These are phyloP conservation scores for Guadua angustifolia DNA, from an alignment of 176 grass and related monocot genomes.

Conservation along the genomic window DNA sequence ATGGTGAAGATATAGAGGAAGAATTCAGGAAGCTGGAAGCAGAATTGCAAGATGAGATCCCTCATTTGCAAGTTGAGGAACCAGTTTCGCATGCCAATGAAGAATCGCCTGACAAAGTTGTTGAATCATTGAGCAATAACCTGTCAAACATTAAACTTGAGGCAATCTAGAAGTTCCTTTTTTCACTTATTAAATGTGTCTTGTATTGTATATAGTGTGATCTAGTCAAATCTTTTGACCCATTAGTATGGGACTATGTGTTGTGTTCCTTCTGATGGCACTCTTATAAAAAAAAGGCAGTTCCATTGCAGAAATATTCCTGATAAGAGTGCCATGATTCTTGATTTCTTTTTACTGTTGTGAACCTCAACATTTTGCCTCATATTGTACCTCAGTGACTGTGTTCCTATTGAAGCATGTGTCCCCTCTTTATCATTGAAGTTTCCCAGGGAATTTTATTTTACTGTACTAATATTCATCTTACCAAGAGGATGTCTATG, in stretches of 20 bases:
- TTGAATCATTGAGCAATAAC: slow-evolving; percentile 57
- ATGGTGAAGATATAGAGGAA: slow-evolving; percentile 68
- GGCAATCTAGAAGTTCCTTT: slow-evolving; percentile 53
- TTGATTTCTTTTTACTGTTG: not conserved
- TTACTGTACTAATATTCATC: not conserved
- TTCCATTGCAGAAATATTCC: slow-evolving; percentile 24
- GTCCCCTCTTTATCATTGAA: not conserved
- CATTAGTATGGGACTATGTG: slow-evolving; percentile 16
- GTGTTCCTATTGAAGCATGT: slow-evolving; percentile 7
- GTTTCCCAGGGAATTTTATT: not conserved
- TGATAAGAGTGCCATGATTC: not conserved
- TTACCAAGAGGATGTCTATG: not conserved
- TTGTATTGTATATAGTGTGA: slow-evolving; percentile 42
- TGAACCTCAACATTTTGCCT: slow-evolving; percentile 1
- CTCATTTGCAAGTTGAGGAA: slow-evolving; percentile 42
- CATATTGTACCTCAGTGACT: slow-evolving; percentile 2
- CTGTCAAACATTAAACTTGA: slow-evolving; percentile 71
- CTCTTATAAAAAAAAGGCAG: slow-evolving; percentile 16
- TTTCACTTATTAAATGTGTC: slow-evolving; percentile 26
- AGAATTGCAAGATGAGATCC: slow-evolving; percentile 58
- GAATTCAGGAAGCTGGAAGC: slow-evolving; percentile 81
- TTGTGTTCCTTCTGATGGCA: slow-evolving; percentile 38
- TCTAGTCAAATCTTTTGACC: slow-evolving; percentile 16
- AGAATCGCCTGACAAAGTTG: slow-evolving; percentile 45
- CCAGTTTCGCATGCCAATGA: slow-evolving; percentile 33